phyloP scores from a whole-genome alignment of 2,329 filamentous ascomycete species.

The Apiospora marii region DNA sequence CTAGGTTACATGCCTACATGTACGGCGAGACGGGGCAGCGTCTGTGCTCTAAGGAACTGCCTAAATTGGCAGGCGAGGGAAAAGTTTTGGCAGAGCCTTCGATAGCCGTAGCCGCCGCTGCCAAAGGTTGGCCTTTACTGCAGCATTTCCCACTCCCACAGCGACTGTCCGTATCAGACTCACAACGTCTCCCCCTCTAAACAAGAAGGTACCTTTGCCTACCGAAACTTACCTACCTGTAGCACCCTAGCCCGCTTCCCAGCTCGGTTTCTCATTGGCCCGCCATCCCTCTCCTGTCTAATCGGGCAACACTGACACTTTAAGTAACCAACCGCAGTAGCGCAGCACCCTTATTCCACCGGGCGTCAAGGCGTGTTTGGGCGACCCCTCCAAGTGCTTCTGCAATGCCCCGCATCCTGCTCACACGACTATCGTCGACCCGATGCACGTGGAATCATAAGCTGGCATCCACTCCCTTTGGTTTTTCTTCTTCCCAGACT shows the following conservation, averaged over 20 bases:
- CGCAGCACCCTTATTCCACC: background rate
- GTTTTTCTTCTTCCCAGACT: constrained; percentile 23
- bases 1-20: no score
- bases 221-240: constrained; percentile 12
- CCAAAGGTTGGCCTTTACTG: background rate
- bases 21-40: background rate
- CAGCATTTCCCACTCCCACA: background rate
- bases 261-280: constrained; percentile 27
- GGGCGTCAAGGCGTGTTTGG: background rate
- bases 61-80: constrained; percentile 1
- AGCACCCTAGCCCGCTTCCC: constrained; percentile 24
- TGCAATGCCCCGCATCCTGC: constrained; percentile 36
- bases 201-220: background rate
- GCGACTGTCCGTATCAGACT: background rate
- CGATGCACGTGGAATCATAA: constrained; percentile 12
- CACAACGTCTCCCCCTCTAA: background rate
- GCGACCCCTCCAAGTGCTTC: constrained; percentile 13
- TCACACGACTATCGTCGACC: constrained; percentile 29
- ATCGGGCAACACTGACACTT: background rate
- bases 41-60: background rate
- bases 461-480: constrained; percentile 21
- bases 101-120: constrained; percentile 4
- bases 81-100: background rate
- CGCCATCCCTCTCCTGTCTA: constrained; percentile 26
- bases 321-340: constrained; percentile 1